Evolutionary conservation across 371 early-diverging fungal species (phyloP), one percentile per base, ranked within the genome.

Genomic region (Mucor mucedo): DNA sequence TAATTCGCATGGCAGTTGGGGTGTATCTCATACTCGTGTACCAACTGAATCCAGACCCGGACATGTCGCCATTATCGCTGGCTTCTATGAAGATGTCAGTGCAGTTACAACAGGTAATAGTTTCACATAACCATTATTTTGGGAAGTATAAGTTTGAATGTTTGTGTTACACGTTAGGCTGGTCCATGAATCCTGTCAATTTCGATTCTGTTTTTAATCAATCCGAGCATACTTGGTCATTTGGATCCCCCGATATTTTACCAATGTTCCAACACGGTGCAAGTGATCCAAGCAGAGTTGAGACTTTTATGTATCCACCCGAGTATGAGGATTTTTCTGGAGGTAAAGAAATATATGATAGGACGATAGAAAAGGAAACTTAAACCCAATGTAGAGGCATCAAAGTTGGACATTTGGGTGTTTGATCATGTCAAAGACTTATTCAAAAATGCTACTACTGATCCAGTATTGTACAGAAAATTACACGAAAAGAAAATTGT

Each of bases 11-110:
- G 97, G 93, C 11, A 79, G 89, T 3, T 96, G 93, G 92, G 98
- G 98, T 28, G 89, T 97, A 5, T 95, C 95, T 42, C 95, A 96
- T 70, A 96, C 97, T 2, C 90, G 94, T 38, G 96, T 97, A n/a
- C 98, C 98, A 13, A 98, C 98, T 21, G 98, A 98, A 79, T 93
- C 95, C 40, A 85, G 98, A n/a, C 98, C 98, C 33, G 97, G 98
- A 1, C 98, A 98, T 70, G 96, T 98, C 4, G 97, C 98, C 28
- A 85, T 96, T 39, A 95, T 98, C 75, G 96, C 95, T 35, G 98
- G 98, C 1, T 95, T 98, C 71, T 96, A 96, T 76, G 98, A 98
- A 72, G 98, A 98, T 79, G 96, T 96, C 39, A 93, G 94, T 75
- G 97, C 98, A 9, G 97, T 98, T 4, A 96, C 96, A 13, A 95